Conservation (phyloP, 2,329 filamentous ascomycete species). For the Orbilia quercus region DNA sequence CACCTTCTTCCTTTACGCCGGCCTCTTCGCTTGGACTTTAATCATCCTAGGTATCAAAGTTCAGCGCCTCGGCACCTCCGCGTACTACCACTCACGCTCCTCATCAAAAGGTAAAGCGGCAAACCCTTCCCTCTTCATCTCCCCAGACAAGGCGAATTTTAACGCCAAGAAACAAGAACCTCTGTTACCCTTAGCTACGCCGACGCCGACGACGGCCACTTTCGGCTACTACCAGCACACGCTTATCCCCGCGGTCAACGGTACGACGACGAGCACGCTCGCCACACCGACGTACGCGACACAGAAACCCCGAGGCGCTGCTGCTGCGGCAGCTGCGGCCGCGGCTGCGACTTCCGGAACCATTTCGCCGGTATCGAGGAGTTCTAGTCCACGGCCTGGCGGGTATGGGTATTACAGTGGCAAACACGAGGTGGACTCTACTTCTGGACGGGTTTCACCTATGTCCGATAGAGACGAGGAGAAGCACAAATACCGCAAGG, state of each 20-base stretch:
- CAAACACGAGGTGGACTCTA: conserved; percentile 19
- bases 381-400: conserved; percentile 34
- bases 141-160: conserved; percentile 57
- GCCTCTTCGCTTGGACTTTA: conserved; percentile 69
- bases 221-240: conserved; percentile 51
- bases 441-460: conserved; percentile 33
- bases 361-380: conserved; percentile 44
- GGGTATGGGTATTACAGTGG: conserved; percentile 52
- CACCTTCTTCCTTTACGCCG: conserved; percentile 82
- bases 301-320: conserved; percentile 38
- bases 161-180: conserved; percentile 57
- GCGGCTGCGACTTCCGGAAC: conserved; percentile 16
- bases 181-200: conserved; percentile 48
- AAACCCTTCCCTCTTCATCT: conserved; percentile 54
- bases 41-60: conserved; percentile 53
- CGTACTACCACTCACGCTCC: conserved; percentile 39
- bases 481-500: conserved; percentile 51
- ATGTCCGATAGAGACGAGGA: conserved; percentile 48
- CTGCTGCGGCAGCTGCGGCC: not conserved
- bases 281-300: conserved; percentile 38
- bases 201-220: conserved; percentile 51
- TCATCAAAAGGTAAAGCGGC: conserved; percentile 54
- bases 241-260: conserved; percentile 53
- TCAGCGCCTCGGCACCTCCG: conserved; percentile 35
- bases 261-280: conserved; percentile 53